phyloP scores from a whole-genome alignment of 768 basidiomycete species.

The Pleurotus tuoliensis region DNA sequence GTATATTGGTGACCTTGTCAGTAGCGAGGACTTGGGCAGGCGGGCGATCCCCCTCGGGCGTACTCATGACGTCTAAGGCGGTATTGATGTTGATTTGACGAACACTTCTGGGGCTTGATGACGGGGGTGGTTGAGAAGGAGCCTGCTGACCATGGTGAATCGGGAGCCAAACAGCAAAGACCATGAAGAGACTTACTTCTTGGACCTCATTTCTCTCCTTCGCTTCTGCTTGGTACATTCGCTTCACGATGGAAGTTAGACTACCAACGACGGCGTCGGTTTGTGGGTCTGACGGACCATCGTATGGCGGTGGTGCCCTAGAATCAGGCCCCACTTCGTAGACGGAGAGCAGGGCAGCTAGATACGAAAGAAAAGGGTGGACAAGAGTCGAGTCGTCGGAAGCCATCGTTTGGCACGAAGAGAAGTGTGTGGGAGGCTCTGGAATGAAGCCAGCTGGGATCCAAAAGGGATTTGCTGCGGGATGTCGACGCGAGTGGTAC shows the following conservation, averaged over 20 bases:
- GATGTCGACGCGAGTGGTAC: not conserved
- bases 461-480: not conserved
- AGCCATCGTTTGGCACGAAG: not conserved
- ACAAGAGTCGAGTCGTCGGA: not conserved
- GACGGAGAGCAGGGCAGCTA: conserved; percentile 55
- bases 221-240: conserved; percentile 57
- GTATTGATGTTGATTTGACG: not conserved
- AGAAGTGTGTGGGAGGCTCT: not conserved
- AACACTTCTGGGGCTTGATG: not conserved
- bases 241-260: conserved; percentile 42
- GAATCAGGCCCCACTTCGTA: conserved; percentile 52
- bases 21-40: too few relatives aligned
- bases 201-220: conserved; percentile 19
- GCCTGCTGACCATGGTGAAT: not conserved
- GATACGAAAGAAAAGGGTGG: conserved; percentile 35
- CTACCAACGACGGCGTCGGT: conserved; percentile 54
- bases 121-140: not conserved
- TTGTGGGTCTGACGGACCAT: conserved; percentile 53
- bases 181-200: too few relatives aligned
- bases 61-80: conserved; percentile 19
- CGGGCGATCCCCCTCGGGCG: not conserved
- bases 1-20: conserved; percentile 25
- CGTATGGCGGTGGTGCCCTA: conserved; percentile 46
- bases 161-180: not conserved
- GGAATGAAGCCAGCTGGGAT: not conserved